These are phyloP conservation scores for Staphylotrichum longicolle DNA, from an alignment of 495 filamentous ascomycete genomes.

Conservation along the genomic window DNA sequence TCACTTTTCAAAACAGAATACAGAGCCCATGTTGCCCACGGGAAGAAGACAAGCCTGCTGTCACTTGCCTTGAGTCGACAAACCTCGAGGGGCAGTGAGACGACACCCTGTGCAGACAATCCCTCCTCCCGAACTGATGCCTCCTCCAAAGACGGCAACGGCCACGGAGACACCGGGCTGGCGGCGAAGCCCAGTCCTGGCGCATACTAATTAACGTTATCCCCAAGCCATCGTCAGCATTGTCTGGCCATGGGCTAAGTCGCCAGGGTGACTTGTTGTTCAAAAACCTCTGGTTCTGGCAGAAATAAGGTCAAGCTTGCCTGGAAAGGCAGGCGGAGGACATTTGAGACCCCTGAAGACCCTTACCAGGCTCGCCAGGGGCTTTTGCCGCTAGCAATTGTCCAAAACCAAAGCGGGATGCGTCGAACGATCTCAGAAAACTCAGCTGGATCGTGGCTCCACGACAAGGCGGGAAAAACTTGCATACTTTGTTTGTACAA, in stretches of 20 bases:
- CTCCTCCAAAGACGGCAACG: too few relatives aligned
- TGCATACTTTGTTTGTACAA: too few relatives aligned
- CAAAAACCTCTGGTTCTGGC: not conserved
- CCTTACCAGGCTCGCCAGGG: not conserved
- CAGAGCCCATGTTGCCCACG: not conserved
- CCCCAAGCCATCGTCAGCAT: too few relatives aligned
- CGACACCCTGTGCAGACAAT: not conserved
- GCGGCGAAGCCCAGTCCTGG: too few relatives aligned
- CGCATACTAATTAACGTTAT: too few relatives aligned
- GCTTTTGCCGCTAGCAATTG: not conserved
- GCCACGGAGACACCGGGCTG: too few relatives aligned
- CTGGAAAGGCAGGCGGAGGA: constrained; percentile 10
- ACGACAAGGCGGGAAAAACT: too few relatives aligned
- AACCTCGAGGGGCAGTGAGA: not conserved
- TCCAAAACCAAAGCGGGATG: not conserved
- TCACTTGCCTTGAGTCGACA: not conserved
- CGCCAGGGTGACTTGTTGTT: too few relatives aligned
- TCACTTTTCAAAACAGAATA: not conserved
- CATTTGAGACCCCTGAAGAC: not conserved
- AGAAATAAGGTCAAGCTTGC: constrained; percentile 1
- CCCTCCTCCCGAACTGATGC: too few relatives aligned
- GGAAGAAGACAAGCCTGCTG: not conserved
- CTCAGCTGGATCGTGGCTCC: too few relatives aligned
- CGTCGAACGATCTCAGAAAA: too few relatives aligned
- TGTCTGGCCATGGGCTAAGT: too few relatives aligned